A percentile compares a stretch with the other conserved stretches of the same genome.
Conservation (phyloP, 208 protist species). For the Strigomonas oncopelti region DNA sequence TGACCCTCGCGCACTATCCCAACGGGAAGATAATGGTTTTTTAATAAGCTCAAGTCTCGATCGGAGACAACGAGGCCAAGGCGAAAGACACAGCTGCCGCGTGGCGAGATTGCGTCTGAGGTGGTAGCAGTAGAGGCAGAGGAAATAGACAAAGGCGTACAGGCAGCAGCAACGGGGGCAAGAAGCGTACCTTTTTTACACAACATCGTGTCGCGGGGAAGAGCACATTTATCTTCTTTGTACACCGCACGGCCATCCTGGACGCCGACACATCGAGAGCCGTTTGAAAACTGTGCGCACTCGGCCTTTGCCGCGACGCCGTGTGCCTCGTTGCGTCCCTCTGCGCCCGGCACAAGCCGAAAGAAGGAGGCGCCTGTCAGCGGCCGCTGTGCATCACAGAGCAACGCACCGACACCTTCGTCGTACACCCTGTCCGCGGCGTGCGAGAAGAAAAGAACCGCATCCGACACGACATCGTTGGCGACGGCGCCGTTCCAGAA, state of each 20-base stretch:
- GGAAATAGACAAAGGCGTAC: too few species aligned
- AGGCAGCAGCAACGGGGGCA: too few species aligned
- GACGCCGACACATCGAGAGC: background rate
- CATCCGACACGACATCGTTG: slow-evolving; percentile 58
- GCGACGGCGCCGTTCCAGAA: slow-evolving; percentile 68
- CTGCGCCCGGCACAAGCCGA: background rate
- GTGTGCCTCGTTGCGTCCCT: too few species aligned
- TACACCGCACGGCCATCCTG: background rate
- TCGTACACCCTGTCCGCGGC: slow-evolving; percentile 10
- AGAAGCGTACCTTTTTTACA: background rate
- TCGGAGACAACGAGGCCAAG: slow-evolving; percentile 58
- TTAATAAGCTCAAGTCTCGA: slow-evolving; percentile 51
- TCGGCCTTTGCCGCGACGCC: background rate
- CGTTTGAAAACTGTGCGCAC: background rate
- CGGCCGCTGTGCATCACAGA: background rate
- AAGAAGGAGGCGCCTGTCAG: background rate
- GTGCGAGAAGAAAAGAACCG: slow-evolving; percentile 63
- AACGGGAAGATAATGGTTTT: slow-evolving; percentile 50
- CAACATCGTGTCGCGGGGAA: background rate
- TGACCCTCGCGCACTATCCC: slow-evolving; percentile 60
- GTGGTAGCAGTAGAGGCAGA: background rate
- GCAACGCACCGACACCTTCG: background rate
- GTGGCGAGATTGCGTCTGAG: too few species aligned
- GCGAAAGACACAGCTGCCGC: slow-evolving; percentile 11
- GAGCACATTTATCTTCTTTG: background rate